These are phyloP conservation scores for Candida hispaniensis DNA, from an alignment of 805 yeast species.

Conservation along the genomic window DNA sequence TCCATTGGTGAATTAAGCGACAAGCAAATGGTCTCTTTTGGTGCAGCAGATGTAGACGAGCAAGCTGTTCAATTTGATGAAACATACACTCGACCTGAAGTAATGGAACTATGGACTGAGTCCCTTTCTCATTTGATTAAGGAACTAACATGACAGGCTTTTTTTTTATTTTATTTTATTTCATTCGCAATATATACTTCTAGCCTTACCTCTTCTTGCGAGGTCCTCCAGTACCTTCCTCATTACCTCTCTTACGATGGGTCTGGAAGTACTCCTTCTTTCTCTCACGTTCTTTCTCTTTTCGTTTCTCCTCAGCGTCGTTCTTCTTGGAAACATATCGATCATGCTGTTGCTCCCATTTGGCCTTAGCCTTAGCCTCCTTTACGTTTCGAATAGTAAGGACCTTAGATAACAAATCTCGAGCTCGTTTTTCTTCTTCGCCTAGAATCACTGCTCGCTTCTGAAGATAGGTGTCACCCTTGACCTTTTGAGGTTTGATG, in stretches of 20 bases:
- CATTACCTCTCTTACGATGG: conserved; percentile 25
- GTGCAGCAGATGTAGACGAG: conserved; percentile 13
- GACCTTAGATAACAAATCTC: conserved; percentile 78
- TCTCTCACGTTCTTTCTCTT: conserved; percentile 68
- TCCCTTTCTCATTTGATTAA: too few species aligned
- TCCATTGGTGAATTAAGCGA: conserved; percentile 5
- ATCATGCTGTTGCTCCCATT: conserved; percentile 64
- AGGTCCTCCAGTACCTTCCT: conserved; percentile 14
- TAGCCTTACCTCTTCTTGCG: conserved; percentile 15
- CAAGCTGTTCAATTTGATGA: conserved; percentile 6
- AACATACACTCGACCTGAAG: conserved; percentile 13
- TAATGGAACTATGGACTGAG: conserved; percentile 14
- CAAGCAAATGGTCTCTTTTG: conserved; percentile 12
- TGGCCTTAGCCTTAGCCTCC: conserved; percentile 61
- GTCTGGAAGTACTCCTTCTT: conserved; percentile 78
- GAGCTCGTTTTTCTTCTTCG: conserved; percentile 88
- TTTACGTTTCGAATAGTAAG: conserved; percentile 77
- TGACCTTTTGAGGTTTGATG: conserved; percentile 69
- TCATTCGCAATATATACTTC: background rate
- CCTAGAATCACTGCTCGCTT: conserved; percentile 90
- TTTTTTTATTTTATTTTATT: too few species aligned
- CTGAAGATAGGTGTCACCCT: conserved; percentile 62
- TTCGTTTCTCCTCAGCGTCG: conserved; percentile 57
- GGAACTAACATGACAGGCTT: too few species aligned
- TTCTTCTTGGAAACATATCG: conserved; percentile 66